Percentiles rank a stretch among this genome's conserved stretches.
Conservation (phyloP, 805 yeast species). For the Hanseniaspora pseudoguilliermondii region DNA sequence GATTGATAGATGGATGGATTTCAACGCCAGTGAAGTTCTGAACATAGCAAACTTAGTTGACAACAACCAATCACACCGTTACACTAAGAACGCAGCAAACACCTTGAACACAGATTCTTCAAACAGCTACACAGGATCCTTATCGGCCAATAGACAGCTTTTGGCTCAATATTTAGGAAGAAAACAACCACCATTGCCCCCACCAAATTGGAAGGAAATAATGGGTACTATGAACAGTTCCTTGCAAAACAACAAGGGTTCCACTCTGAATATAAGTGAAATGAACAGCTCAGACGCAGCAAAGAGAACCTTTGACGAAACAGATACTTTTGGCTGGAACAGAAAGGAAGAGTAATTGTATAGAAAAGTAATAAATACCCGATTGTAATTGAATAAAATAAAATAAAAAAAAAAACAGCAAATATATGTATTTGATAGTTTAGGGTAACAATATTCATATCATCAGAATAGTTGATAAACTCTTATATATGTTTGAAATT, state of each 20-base stretch:
- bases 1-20: conserved; percentile 27
- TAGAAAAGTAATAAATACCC: background rate
- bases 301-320: conserved; percentile 8
- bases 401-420: background rate
- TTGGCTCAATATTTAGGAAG: conserved; percentile 10
- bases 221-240: conserved; percentile 8
- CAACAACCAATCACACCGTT: background rate
- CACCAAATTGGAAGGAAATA: background rate
- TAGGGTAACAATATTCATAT: background rate
- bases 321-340: conserved; percentile 13
- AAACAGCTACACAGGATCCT: background rate
- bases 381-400: background rate
- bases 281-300: background rate
- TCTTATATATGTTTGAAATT: background rate
- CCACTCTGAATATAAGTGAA: conserved; percentile 2
- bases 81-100: background rate
- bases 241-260: conserved; percentile 6
- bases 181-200: conserved; percentile 11
- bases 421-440: background rate
- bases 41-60: conserved; percentile 11
- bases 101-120: background rate
- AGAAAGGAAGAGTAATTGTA: conserved; percentile 9
- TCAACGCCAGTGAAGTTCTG: conserved; percentile 16
- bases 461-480: background rate
- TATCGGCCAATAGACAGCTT: conserved; percentile 1